phyloP scores from a whole-genome alignment of 306 rosid species.

The Alnus rubra region DNA sequence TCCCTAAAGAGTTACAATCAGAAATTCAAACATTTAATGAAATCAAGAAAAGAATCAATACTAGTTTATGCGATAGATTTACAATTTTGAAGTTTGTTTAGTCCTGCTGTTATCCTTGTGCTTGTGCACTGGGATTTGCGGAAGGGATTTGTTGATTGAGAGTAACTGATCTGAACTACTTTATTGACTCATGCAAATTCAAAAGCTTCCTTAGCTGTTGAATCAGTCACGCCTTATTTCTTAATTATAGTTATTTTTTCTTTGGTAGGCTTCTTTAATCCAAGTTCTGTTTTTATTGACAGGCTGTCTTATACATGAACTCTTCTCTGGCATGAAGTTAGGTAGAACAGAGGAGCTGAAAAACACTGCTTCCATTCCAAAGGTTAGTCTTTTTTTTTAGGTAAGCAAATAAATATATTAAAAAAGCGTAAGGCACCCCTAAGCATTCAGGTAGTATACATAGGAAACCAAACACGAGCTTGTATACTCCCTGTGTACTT shows the following conservation, averaged over 20 bases:
- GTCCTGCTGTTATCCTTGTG: neutral
- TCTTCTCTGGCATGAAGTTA: slow-evolving; percentile 83
- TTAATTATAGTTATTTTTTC: neutral
- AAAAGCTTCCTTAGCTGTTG: slow-evolving; percentile 25
- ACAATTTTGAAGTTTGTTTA: neutral
- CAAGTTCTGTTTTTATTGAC: slow-evolving; percentile 27
- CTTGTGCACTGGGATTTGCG: neutral
- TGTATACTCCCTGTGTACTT: too few relatives aligned
- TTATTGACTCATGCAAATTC: slow-evolving; percentile 20
- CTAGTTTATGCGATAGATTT: neutral
- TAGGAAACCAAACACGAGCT: too few relatives aligned
- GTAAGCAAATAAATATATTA: too few relatives aligned
- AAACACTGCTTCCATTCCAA: slow-evolving; percentile 84
- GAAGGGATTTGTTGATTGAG: neutral
- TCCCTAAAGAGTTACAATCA: neutral
- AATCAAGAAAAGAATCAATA: neutral
- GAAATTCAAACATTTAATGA: neutral
- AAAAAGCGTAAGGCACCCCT: too few relatives aligned
- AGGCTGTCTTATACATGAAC: slow-evolving; percentile 96
- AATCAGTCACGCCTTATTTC: slow-evolving; percentile 12
- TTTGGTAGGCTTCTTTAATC: slow-evolving; percentile 18
- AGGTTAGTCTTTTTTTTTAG: slow-evolving; percentile 50
- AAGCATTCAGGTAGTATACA: too few relatives aligned
- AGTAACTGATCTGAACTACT: slow-evolving; percentile 14
- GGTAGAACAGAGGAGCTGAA: slow-evolving; percentile 94